phyloP scores from a whole-genome alignment of 768 basidiomycete genomes.

The Tylopilus felleus region DNA sequence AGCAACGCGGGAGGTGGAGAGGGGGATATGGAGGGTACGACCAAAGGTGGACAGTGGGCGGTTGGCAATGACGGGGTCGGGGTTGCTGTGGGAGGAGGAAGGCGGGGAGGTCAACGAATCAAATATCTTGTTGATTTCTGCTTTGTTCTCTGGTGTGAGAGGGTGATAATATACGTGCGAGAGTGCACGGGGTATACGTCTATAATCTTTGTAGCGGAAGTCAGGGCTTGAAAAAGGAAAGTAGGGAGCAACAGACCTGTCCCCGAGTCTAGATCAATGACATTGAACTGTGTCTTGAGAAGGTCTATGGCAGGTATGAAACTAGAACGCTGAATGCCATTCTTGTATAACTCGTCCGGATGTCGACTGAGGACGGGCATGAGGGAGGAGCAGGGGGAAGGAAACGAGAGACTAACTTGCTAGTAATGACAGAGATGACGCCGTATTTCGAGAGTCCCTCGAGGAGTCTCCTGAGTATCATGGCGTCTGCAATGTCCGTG shows the following conservation, averaged over 20 bases:
- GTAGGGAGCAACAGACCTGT: slow-evolving; percentile 54
- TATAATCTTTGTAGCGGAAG: slow-evolving; percentile 66
- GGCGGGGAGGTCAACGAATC: slow-evolving; percentile 56
- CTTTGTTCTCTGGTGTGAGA: slow-evolving; percentile 55
- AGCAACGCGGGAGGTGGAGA: slow-evolving; percentile 76
- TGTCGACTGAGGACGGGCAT: slow-evolving; percentile 64
- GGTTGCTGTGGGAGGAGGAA: slow-evolving; percentile 29
- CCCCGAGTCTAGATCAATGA: slow-evolving; percentile 93
- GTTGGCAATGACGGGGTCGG: slow-evolving; percentile 53
- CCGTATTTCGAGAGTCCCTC: slow-evolving; percentile 85
- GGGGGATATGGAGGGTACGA: slow-evolving; percentile 71
- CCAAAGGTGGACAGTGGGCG: slow-evolving; percentile 87
- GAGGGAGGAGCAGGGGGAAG: not conserved
- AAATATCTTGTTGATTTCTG: slow-evolving; percentile 85
- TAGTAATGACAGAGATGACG: slow-evolving; percentile 93
- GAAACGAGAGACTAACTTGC: slow-evolving; percentile 63
- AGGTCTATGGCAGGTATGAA: slow-evolving; percentile 95
- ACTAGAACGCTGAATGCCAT: slow-evolving; percentile 93
- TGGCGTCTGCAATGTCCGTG: slow-evolving; percentile 96
- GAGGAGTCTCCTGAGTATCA: slow-evolving; percentile 90
- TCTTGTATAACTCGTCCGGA: slow-evolving; percentile 97
- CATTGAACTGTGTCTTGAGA: slow-evolving; percentile 80
- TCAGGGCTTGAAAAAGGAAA: not conserved
- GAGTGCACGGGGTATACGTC: slow-evolving; percentile 88
- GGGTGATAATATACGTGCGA: slow-evolving; percentile 93